A percentile compares a stretch with the other conserved stretches of the same genome.
Conservation (phyloP, 345 rosid genomes). For the Geranium brycei region DNA sequence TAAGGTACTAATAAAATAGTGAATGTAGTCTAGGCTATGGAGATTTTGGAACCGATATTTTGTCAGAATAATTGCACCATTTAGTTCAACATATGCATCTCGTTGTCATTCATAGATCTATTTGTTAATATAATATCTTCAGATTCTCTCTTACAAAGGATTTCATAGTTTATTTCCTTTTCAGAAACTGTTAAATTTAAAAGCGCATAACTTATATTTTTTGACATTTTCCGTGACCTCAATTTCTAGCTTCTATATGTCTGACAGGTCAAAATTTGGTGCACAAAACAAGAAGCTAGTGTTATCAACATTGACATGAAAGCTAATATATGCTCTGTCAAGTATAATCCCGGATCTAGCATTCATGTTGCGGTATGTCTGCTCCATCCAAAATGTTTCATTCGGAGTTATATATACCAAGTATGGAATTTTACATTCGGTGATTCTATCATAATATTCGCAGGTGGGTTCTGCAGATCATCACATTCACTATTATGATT, state of each 20-base stretch:
- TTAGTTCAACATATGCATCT: neutral
- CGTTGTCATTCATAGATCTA: neutral
- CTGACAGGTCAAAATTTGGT: slow-evolving; percentile 55
- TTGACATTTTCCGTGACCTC: neutral
- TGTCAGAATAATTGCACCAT: neutral
- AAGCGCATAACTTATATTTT: neutral
- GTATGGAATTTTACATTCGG: neutral
- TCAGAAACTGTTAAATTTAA: neutral
- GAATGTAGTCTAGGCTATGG: too few species aligned
- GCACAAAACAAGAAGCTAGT: slow-evolving; percentile 51
- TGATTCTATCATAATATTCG: neutral
- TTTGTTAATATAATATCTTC: neutral
- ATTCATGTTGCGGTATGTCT: slow-evolving; percentile 40
- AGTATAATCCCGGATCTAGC: slow-evolving; percentile 59
- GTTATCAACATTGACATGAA: slow-evolving; percentile 45
- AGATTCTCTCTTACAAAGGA: neutral
- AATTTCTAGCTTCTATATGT: neutral
- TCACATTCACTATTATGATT: slow-evolving; percentile 46
- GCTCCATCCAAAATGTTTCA: neutral
- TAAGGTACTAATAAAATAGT: slow-evolving; percentile 26
- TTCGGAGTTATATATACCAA: neutral
- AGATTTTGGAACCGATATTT: too few species aligned
- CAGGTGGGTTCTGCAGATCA: slow-evolving; percentile 67
- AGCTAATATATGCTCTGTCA: slow-evolving; percentile 48
- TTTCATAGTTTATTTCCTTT: neutral